These are phyloP conservation scores for Albugo laibachii DNA, from an alignment of 352 stramenopile species.

Conservation along the genomic window DNA sequence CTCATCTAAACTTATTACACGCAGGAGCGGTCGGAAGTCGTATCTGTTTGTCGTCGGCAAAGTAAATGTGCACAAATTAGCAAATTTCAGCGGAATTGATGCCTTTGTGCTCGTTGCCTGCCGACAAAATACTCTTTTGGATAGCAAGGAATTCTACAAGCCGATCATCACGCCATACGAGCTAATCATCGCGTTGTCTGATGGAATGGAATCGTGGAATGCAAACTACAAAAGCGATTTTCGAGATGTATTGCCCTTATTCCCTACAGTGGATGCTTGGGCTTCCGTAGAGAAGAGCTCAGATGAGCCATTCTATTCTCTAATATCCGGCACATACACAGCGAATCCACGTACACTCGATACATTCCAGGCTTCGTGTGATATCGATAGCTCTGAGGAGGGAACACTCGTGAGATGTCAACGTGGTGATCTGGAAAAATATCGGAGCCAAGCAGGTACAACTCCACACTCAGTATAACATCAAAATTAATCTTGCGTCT, in stretches of 20 bases:
- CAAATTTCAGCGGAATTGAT: constrained; percentile 96
- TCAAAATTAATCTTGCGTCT: not conserved
- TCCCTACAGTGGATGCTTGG: constrained; percentile 17
- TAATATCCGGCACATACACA: constrained; percentile 61
- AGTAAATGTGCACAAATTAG: constrained; percentile 92
- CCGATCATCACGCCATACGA: constrained; percentile 88
- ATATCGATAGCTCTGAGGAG: not conserved
- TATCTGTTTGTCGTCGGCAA: constrained; percentile 96
- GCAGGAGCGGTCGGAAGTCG: constrained; percentile 80
- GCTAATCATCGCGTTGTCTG: constrained; percentile 84
- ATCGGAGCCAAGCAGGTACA: not conserved
- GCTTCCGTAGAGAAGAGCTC: constrained; percentile 11
- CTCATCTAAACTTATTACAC: not conserved
- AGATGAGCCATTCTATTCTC: constrained; percentile 68
- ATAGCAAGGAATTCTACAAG: constrained; percentile 83
- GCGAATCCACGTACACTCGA: constrained; percentile 11
- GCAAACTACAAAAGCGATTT: constrained; percentile 74
- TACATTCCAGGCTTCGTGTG: constrained; percentile 5
- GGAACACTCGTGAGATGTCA: not conserved
- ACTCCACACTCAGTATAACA: not conserved
- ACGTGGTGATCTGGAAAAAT: not conserved
- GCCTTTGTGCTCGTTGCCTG: constrained; percentile 93
- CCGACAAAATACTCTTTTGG: constrained; percentile 87
- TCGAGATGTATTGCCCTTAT: constrained; percentile 41
- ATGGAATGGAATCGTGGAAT: constrained; percentile 73